Evolutionary conservation across 225 moss, liverwort and hornwort species (phyloP), one percentile per base, ranked within the genome.

Genomic region (Sphagnum tenellum): DNA sequence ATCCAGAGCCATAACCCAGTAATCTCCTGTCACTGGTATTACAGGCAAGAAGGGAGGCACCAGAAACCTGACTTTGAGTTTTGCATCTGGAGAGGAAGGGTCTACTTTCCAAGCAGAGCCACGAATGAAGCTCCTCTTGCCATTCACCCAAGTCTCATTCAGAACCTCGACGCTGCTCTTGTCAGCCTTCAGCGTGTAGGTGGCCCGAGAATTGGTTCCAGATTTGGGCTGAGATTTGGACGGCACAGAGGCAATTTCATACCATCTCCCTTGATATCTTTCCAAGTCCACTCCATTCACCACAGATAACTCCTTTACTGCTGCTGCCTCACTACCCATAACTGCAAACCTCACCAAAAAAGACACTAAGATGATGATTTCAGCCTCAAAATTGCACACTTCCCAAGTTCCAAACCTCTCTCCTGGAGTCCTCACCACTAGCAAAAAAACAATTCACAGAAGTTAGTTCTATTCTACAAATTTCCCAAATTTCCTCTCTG

Each of bases 1-100:
- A 6, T 89, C 91, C 58, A 92, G 72, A 44, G 74, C 86, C 81
- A 92, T 67, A 44, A 92, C 89, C 87, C 87, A 92, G 56, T 92
- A 92, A 55, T 92, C 89, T 9, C 89, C 92, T 9, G 89, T 89
- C 29, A 92, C 81, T 2, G 92, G 92, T 12, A 89, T 14, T 2
- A 89, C 0, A 29, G 92, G 89, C 53, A 93, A 68, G 74, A 88
- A 80, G 0, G 89, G 92, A 3, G 92, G 92, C 66, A 89, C 89
- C 63, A 81, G 78, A 59, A 93, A 93, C 62, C 81, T 79, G 29
- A 93, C 92, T 51, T 76, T 63, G 60, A 93, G 70, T 71, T 93
- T 89, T 6, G 88, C 89, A 12, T 93, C 89, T 0, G 75, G 73
- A 57, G 76, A 77, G 3, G 46, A 74, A 4, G 82, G 59, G 53